These are phyloP conservation scores for Triangularia verruculosa DNA, from an alignment of 2,329 filamentous ascomycete genomes.

Conservation along the genomic window DNA sequence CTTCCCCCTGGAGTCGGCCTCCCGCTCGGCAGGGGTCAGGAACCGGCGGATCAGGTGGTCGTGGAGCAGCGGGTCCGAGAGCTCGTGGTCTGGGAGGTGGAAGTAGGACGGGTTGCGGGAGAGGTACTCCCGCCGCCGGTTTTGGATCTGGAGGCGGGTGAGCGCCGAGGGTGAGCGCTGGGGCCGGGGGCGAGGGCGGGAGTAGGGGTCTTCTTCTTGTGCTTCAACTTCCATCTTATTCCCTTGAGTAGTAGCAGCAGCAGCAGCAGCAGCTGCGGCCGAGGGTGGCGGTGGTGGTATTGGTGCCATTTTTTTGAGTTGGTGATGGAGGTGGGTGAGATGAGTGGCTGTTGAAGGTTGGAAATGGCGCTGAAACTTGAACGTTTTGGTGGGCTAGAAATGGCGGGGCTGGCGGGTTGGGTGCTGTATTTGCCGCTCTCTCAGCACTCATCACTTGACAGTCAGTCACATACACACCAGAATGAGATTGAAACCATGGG, in stretches of 20 bases:
- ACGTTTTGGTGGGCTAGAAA: background rate
- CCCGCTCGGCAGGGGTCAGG: conserved; percentile 69
- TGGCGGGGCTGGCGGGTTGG: background rate
- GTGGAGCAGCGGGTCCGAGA: conserved; percentile 76
- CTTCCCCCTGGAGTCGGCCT: conserved; percentile 68
- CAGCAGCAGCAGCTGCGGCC: no score
- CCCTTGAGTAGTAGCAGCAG: background rate
- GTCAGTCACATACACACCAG: background rate
- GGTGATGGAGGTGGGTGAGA: background rate
- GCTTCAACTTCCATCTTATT: background rate
- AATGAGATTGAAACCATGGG: background rate
- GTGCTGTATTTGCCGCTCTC: background rate
- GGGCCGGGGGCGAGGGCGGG: conserved; percentile 37
- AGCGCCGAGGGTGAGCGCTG: conserved; percentile 41
- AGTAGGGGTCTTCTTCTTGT: background rate
- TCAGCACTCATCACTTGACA: background rate
- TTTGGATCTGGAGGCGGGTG: conserved; percentile 60
- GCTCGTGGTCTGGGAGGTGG: conserved; percentile 50
- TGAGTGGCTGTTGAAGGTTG: background rate
- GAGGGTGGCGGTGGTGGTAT: background rate
- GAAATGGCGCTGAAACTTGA: background rate
- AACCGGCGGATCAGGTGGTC: conserved; percentile 75
- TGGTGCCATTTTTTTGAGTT: background rate
- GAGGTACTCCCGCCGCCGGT: conserved; percentile 75
- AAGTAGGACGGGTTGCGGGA: conserved; percentile 72